Evolutionary conservation across 2,329 filamentous ascomycete genomes (phyloP).

Genomic region (Cadophora malorum): DNA sequence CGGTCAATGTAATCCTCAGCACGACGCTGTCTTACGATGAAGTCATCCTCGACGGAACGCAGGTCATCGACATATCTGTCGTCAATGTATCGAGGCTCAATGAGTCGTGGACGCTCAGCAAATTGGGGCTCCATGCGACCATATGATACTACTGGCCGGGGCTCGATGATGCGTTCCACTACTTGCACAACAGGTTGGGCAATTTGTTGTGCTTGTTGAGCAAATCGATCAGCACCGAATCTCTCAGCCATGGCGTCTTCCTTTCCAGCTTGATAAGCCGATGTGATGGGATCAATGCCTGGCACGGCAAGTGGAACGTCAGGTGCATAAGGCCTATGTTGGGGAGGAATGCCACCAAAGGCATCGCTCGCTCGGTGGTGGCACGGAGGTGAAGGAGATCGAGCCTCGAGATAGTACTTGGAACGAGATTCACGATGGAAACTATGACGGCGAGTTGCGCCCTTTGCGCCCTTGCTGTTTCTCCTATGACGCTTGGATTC

Average conservation of each 20-base stretch:
- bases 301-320: slow-evolving; percentile 34
- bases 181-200: slow-evolving; percentile 22
- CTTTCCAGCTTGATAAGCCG: slow-evolving; percentile 40
- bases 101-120: slow-evolving; percentile 26
- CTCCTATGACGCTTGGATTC: slow-evolving; percentile 23
- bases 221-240: slow-evolving; percentile 28
- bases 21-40: slow-evolving; percentile 15
- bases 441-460: slow-evolving; percentile 35
- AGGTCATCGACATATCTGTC: slow-evolving; percentile 32
- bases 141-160: slow-evolving; percentile 30
- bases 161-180: slow-evolving; percentile 25
- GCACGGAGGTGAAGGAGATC: slow-evolving; percentile 32
- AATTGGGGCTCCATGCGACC: slow-evolving; percentile 22
- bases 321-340: slow-evolving; percentile 32
- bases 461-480: slow-evolving; percentile 25
- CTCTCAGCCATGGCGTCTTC: slow-evolving; percentile 39
- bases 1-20: slow-evolving; percentile 35
- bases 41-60: slow-evolving; percentile 23
- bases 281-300: slow-evolving; percentile 31
- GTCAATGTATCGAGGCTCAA: slow-evolving; percentile 27
- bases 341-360: slow-evolving; percentile 24
- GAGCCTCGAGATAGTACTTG: slow-evolving; percentile 29
- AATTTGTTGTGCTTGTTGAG: slow-evolving; percentile 23
- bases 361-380: slow-evolving; percentile 19
- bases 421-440: slow-evolving; percentile 25